Percentiles rank a stretch among this genome's conserved stretches.
Evolutionary conservation across 192 early-diverging fungal genomes (phyloP).

Genomic region (Linderina pennispora): DNA sequence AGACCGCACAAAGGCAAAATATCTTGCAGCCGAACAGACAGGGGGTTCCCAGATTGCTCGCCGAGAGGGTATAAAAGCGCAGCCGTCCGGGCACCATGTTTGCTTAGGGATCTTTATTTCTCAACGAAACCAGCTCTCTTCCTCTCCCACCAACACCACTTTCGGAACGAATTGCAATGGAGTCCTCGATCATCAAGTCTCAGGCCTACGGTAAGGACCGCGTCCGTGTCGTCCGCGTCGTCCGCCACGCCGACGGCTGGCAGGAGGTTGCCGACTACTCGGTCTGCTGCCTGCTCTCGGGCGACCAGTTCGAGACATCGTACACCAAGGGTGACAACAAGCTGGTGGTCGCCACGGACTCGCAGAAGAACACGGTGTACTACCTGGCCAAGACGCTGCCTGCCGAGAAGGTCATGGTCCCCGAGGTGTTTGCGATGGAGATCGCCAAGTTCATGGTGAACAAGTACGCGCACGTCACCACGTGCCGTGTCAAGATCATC

Average conservation of each 20-base stretch:
- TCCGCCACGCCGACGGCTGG: constrained; percentile 50
- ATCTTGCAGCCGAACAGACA: no score
- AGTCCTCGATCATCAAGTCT: constrained; percentile 49
- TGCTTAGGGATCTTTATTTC: no score
- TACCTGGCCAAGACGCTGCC: constrained; percentile 60
- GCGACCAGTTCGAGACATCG: constrained; percentile 53
- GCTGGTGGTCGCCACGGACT: constrained; percentile 69
- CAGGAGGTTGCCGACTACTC: constrained; percentile 69
- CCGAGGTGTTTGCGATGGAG: constrained; percentile 67
- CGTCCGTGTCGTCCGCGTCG: constrained; percentile 67
- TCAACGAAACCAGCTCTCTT: no score
- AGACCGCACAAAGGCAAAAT: no score
- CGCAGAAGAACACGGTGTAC: constrained; percentile 74
- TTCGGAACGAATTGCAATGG: no score
- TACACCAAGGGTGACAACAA: constrained; percentile 77
- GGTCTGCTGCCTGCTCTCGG: constrained; percentile 53
- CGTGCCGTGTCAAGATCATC: constrained; percentile 57
- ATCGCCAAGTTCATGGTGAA: constrained; percentile 63
- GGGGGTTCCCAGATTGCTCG: no score
- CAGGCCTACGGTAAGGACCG: constrained; percentile 70
- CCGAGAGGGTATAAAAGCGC: no score
- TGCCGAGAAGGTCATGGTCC: constrained; percentile 57
- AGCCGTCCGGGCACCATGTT: no score
- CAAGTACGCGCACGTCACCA: constrained; percentile 63
- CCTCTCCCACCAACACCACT: no score